Evolutionary conservation across 2,329 filamentous ascomycete genomes (phyloP).

Genomic region (Ascochyta clinopodiicola): DNA sequence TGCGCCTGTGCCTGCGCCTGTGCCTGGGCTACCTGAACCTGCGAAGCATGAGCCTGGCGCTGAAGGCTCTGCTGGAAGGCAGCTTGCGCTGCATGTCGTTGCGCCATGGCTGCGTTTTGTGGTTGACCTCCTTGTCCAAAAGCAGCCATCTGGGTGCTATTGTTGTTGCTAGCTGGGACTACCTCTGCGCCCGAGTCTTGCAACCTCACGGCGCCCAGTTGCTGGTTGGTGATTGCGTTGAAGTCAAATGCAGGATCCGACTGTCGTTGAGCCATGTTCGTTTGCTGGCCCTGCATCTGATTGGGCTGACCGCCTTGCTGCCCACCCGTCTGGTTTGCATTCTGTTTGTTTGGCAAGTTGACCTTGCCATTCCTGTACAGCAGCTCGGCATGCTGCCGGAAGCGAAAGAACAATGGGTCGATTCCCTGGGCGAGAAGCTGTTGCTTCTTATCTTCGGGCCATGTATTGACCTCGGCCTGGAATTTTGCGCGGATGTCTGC

Average conservation of each 20-base stretch:
- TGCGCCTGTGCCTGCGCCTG: slow-evolving; percentile 12
- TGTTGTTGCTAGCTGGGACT: slow-evolving; percentile 68
- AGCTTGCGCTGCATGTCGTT: slow-evolving; percentile 35
- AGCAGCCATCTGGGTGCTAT: slow-evolving; percentile 46
- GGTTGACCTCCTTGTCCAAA: slow-evolving; percentile 39
- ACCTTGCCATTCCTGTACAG: slow-evolving; percentile 34
- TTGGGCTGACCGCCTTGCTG: slow-evolving; percentile 37
- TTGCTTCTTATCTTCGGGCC: slow-evolving; percentile 56
- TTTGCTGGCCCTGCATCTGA: slow-evolving; percentile 37
- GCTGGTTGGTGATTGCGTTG: slow-evolving; percentile 65
- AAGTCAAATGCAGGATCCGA: slow-evolving; percentile 53
- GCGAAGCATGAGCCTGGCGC: slow-evolving; percentile 41
- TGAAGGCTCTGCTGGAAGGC: slow-evolving; percentile 40
- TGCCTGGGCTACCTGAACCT: slow-evolving; percentile 39
- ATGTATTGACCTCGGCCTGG: slow-evolving; percentile 49
- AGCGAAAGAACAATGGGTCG: slow-evolving; percentile 59
- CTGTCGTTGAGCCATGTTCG: slow-evolving; percentile 38
- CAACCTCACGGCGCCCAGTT: slow-evolving; percentile 66
- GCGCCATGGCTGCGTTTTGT: slow-evolving; percentile 36
- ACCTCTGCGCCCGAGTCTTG: slow-evolving; percentile 68
- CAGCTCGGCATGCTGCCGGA: slow-evolving; percentile 56
- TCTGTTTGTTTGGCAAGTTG: slow-evolving; percentile 16
- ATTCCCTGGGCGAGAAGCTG: slow-evolving; percentile 53
- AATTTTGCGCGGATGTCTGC: slow-evolving; percentile 57
- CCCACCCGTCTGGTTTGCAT: slow-evolving; percentile 30